Evolutionary conservation across 371 early-diverging fungal species (phyloP), one percentile per base, ranked within the genome.

Genomic region (Mortierella sp.): DNA sequence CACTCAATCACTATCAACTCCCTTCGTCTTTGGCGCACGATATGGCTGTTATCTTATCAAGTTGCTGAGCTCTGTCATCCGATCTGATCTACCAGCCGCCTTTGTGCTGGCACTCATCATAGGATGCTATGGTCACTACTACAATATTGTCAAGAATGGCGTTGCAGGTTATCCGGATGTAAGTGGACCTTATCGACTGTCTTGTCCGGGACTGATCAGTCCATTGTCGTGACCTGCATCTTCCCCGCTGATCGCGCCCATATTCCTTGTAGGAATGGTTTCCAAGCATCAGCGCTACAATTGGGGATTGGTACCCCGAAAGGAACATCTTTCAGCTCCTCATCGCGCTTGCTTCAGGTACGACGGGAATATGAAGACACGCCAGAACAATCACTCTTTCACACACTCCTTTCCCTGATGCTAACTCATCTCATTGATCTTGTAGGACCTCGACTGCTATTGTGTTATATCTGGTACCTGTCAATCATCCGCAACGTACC

Each of bases 181-280:
- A 84, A 62, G 73, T 25, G n/a, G n/a, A n/a, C n/a, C 47, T n/a
- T 37, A 47, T 34, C 22, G 31, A 22, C n/a, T n/a, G n/a, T 21
- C 21, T 44, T 44, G 41, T 31, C 14, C 5, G 55, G 13, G n/a
- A n/a, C n/a, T n/a, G n/a, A n/a, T n/a, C n/a, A n/a, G n/a, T n/a
- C n/a, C n/a, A 50, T 21, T 50, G 12, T 37, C 27, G n/a, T 25
- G 27, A 22, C 52, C 19, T 22, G 21, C 19, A 1, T n/a, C n/a
- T n/a, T n/a, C n/a, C n/a, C n/a, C n/a, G n/a, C n/a, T n/a, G n/a
- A n/a, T n/a, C n/a, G n/a, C n/a, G n/a, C n/a, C n/a, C n/a, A n/a
- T n/a, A n/a, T n/a, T n/a, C n/a, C n/a, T n/a, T n/a, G n/a, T 76
- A 92, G 84, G 92, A 94, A 83, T 91, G 92, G 93, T 91, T 92